Percentiles rank a stretch among this genome's conserved stretches.
phyloP scores from a whole-genome alignment of 163 green algal species.

The Prototheca cutis region DNA sequence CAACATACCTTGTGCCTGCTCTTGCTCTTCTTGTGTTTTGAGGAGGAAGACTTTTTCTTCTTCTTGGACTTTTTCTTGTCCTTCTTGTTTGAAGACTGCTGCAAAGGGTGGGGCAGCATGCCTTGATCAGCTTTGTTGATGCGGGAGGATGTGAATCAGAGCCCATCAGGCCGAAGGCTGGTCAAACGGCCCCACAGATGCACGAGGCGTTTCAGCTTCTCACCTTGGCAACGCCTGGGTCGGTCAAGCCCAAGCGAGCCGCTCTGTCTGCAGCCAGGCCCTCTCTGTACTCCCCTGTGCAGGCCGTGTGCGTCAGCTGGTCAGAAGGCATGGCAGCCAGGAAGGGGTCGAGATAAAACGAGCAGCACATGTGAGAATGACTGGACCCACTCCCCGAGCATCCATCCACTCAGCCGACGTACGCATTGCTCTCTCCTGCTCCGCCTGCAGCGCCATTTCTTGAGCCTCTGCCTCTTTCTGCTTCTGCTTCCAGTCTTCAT shows the following conservation, averaged over 20 bases:
- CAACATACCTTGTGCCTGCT: constrained; percentile 27
- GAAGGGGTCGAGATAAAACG: no score
- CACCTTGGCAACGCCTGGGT: background rate
- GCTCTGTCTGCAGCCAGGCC: constrained; percentile 16
- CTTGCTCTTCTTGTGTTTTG: constrained; percentile 21
- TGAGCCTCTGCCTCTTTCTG: constrained; percentile 25
- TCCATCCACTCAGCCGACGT: background rate
- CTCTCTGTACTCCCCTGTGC: constrained; percentile 25
- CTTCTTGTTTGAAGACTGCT: constrained; percentile 8
- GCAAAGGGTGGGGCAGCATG: no score
- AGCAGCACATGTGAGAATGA: no score
- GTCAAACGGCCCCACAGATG: no score
- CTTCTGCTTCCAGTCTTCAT: constrained; percentile 22
- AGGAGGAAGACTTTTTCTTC: constrained; percentile 6
- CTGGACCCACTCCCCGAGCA: no score
- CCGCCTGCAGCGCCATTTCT: no score
- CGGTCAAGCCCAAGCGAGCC: constrained; percentile 12
- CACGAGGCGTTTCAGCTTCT: no score
- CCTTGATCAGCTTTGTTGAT: no score
- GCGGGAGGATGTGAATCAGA: no score
- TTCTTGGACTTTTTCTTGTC: constrained; percentile 33
- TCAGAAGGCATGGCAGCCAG: background rate
- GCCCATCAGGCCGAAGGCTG: no score
- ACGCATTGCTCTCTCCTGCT: constrained; percentile 10
- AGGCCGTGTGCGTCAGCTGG: background rate